A percentile compares a stretch with the other conserved stretches of the same genome.
These are phyloP conservation scores for Nicotiana benthamiana DNA, from an alignment of 257 asterid genomes.

Conservation along the genomic window DNA sequence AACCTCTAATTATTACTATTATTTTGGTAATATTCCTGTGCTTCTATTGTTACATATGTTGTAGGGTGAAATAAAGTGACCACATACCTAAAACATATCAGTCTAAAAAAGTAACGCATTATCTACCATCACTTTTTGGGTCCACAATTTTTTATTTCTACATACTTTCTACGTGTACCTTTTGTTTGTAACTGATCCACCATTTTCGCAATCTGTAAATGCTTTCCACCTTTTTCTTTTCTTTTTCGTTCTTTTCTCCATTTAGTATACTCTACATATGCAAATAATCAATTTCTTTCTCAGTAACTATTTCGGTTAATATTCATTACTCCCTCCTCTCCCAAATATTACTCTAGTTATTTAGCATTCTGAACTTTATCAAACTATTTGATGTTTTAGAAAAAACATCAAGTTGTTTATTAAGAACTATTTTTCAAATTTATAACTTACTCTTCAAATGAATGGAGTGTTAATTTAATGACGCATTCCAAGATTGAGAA, in stretches of 20 bases:
- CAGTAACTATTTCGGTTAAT: not conserved
- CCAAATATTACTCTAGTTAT: too few species aligned
- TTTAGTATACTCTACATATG: not conserved
- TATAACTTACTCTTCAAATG: not conserved
- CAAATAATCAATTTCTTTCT: not conserved
- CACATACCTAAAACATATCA: slow-evolving; percentile 15
- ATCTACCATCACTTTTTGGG: slow-evolving; percentile 1
- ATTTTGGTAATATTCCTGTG: slow-evolving; percentile 7
- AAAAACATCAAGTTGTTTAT: too few species aligned
- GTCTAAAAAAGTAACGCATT: slow-evolving; percentile 13
- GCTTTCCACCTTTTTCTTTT: not conserved
- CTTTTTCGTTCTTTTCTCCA: not conserved
- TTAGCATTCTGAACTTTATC: too few species aligned
- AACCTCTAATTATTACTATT: slow-evolving; percentile 11
- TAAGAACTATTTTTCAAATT: not conserved
- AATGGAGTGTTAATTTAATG: not conserved
- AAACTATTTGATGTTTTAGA: too few species aligned
- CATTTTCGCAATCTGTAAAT: not conserved
- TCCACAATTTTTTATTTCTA: not conserved
- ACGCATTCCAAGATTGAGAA: not conserved
- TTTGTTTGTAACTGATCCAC: not conserved
- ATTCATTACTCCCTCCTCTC: not conserved
- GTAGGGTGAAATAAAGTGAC: slow-evolving; percentile 9
- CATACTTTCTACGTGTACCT: slow-evolving; percentile 4
- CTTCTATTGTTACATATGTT: slow-evolving; percentile 3